Conservation (phyloP, 441 rosid genomes). For the Erodium trifolium region DNA sequence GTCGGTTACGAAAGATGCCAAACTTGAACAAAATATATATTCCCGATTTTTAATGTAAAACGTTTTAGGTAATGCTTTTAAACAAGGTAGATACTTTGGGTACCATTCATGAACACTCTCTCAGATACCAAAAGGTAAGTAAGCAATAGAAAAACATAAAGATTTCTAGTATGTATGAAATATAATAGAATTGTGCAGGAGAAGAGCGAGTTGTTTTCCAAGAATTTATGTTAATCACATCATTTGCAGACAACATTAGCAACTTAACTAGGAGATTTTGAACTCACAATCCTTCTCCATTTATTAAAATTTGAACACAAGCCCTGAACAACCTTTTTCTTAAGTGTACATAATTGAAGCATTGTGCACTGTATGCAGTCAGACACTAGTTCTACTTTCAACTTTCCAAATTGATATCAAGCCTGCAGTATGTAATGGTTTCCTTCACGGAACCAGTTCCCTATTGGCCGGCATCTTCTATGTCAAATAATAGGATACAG, state of each 20-base stretch:
- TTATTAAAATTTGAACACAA: not conserved
- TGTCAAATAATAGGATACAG: not conserved
- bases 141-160: not conserved
- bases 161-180: not conserved
- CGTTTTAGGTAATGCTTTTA: too few relatives aligned
- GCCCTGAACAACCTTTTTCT: not conserved
- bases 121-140: too few relatives aligned
- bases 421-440: not conserved
- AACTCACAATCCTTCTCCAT: not conserved
- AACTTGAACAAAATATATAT: too few relatives aligned
- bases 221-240: not conserved
- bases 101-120: too few relatives aligned
- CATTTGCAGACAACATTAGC: not conserved
- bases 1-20: too few relatives aligned
- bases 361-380: not conserved
- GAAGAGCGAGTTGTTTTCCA: not conserved
- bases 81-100: too few relatives aligned
- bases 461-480: not conserved
- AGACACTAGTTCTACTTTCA: not conserved
- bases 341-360: not conserved
- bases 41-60: too few relatives aligned
- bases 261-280: not conserved
- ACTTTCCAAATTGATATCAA: not conserved
- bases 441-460: not conserved
- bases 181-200: not conserved